Conservation (phyloP, 1,139 yeast genomes). For the Sugiyamaella pinicola region DNA sequence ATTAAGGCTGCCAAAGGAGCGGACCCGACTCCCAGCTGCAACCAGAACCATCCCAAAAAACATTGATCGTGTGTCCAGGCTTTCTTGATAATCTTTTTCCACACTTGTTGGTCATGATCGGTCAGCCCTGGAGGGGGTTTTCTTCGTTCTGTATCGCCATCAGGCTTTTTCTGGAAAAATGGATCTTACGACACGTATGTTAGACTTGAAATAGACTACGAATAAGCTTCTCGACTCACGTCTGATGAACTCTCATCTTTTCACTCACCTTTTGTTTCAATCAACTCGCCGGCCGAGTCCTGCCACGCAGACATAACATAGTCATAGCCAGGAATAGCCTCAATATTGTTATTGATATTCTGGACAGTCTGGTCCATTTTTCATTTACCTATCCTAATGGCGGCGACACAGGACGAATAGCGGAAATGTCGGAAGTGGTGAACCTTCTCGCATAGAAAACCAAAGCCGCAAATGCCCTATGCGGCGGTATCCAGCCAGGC, state of each 20-base stretch:
- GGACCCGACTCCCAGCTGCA: conserved; percentile 77
- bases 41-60: conserved; percentile 68
- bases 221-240: too few relatives aligned
- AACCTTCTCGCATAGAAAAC: neutral
- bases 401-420: neutral
- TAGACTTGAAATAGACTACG: neutral
- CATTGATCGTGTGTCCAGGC: conserved; percentile 91
- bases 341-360: conserved; percentile 41
- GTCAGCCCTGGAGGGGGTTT: conserved; percentile 61
- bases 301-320: conserved; percentile 59
- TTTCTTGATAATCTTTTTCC: conserved; percentile 69
- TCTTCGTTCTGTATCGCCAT: conserved; percentile 56
- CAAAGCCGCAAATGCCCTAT: neutral
- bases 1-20: conserved; percentile 58
- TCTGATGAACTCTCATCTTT: neutral
- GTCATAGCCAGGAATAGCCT: conserved; percentile 61
- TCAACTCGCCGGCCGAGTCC: conserved; percentile 62
- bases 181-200: conserved; percentile 52
- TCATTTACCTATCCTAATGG: neutral
- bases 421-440: neutral
- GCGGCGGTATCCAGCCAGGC: neutral
- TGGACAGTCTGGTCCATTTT: conserved; percentile 12
- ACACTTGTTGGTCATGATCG: conserved; percentile 63
- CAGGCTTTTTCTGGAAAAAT: conserved; percentile 53
- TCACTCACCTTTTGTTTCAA: conserved; percentile 52